phyloP scores from a whole-genome alignment of 441 rosid species.

The Jatropha podagrica region DNA sequence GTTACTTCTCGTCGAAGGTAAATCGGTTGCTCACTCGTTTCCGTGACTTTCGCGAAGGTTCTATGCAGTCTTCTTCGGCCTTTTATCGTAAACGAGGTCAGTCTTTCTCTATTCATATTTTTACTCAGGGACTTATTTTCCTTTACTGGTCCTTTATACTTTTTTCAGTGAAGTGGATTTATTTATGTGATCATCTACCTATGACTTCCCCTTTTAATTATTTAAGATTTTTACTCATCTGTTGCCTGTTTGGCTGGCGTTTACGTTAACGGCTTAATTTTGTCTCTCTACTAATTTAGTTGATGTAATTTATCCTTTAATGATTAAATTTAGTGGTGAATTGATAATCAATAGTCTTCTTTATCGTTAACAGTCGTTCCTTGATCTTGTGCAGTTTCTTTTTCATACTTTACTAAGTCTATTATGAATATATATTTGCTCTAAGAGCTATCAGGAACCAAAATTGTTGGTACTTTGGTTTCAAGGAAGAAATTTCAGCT shows the following conservation, averaged over 20 bases:
- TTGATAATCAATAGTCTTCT: neutral
- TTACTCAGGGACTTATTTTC: neutral
- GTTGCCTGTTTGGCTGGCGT: neutral
- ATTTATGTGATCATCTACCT: neutral
- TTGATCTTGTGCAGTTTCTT: neutral
- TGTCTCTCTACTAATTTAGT: neutral
- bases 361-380: neutral
- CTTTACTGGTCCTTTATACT: neutral
- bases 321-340: neutral
- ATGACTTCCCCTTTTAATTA: neutral
- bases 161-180: neutral
- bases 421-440: neutral
- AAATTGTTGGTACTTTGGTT: neutral
- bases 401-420: neutral
- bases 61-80: constrained; percentile 68
- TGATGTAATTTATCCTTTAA: neutral
- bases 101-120: neutral
- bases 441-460: neutral
- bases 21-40: constrained; percentile 59
- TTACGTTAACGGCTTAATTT: too few species aligned
- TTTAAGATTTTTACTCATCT: too few species aligned
- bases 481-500: neutral
- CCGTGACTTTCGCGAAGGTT: constrained; percentile 67
- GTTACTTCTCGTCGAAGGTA: constrained; percentile 60
- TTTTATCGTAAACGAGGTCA: constrained; percentile 76